Percentiles rank a stretch among this genome's conserved stretches.
These are phyloP conservation scores for Heliamphora pulchella DNA, from an alignment of 179 eudicot genomes.

Conservation along the genomic window DNA sequence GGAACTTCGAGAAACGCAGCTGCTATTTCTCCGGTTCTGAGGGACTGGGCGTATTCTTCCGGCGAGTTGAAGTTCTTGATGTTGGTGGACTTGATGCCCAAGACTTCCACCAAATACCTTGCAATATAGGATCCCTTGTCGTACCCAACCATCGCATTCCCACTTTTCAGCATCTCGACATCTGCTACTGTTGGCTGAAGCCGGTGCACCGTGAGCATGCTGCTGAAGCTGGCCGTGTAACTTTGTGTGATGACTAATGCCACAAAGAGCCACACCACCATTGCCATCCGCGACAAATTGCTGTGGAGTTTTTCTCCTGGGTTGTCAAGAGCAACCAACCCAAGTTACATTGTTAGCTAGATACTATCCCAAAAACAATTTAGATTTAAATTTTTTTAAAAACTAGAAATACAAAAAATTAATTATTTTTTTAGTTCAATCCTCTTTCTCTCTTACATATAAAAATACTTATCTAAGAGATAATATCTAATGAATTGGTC, in stretches of 20 bases:
- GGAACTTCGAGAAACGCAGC: conserved; percentile 34
- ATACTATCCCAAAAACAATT: not conserved
- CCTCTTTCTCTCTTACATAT: no score
- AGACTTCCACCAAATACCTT: conserved; percentile 22
- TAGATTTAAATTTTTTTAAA: no score
- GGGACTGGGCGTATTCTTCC: conserved; percentile 18
- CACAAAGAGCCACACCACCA: conserved; percentile 39
- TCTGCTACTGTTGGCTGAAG: conserved; percentile 28
- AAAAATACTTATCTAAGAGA: no score
- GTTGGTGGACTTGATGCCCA: conserved; percentile 19
- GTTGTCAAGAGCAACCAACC: not conserved
- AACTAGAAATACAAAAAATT: no score
- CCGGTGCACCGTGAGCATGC: conserved; percentile 38
- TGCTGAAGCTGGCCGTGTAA: conserved; percentile 42
- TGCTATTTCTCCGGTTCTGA: conserved; percentile 23
- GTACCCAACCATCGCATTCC: conserved; percentile 28
- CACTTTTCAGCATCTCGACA: conserved; percentile 21
- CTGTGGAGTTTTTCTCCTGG: conserved; percentile 19
- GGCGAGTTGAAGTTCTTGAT: conserved; percentile 7
- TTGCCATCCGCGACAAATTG: conserved; percentile 34
- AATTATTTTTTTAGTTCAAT: no score
- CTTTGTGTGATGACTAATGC: conserved; percentile 37
- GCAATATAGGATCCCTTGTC: conserved; percentile 20
- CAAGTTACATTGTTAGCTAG: not conserved
- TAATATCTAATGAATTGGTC: no score